A percentile compares a stretch with the other conserved stretches of the same genome.
phyloP scores from a whole-genome alignment of 1,284 basidiomycete genomes.

The Golubevia sp. region DNA sequence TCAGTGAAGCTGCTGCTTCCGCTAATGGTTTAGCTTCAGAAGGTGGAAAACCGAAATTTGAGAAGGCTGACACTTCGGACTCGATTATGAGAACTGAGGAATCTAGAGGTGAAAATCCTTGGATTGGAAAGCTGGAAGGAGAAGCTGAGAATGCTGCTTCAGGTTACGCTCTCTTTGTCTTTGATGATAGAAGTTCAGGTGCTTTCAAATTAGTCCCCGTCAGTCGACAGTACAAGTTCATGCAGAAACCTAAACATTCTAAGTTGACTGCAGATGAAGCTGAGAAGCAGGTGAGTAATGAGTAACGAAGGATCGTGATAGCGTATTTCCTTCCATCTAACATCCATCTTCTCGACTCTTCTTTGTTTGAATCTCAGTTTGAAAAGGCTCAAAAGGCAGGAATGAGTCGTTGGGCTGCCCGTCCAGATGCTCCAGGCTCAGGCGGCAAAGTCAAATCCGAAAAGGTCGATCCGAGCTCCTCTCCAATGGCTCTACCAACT shows the following conservation, averaged over 20 bases:
- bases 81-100: constrained; percentile 1
- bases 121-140: constrained; percentile 59
- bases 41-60: constrained; percentile 12
- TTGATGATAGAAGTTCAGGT: constrained; percentile 52
- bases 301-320: not conserved
- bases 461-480: not conserved
- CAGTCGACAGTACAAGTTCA: constrained; percentile 53
- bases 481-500: not conserved
- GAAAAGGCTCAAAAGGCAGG: not conserved
- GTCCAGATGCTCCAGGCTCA: not conserved
- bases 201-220: constrained; percentile 58
- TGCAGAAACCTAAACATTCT: constrained; percentile 48
- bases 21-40: not conserved
- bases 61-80: too few relatives aligned
- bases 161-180: constrained; percentile 57
- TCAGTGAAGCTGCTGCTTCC: constrained; percentile 4
- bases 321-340: not conserved
- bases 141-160: constrained; percentile 32
- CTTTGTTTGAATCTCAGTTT: not conserved
- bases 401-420: not conserved
- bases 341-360: not conserved
- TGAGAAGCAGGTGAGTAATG: constrained; percentile 23
- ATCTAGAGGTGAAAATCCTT: constrained; percentile 40
- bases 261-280: constrained; percentile 40
- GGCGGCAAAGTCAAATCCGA: not conserved